phyloP scores from a whole-genome alignment of 2,329 filamentous ascomycete genomes.

The Sarocladiaceae sp. region DNA sequence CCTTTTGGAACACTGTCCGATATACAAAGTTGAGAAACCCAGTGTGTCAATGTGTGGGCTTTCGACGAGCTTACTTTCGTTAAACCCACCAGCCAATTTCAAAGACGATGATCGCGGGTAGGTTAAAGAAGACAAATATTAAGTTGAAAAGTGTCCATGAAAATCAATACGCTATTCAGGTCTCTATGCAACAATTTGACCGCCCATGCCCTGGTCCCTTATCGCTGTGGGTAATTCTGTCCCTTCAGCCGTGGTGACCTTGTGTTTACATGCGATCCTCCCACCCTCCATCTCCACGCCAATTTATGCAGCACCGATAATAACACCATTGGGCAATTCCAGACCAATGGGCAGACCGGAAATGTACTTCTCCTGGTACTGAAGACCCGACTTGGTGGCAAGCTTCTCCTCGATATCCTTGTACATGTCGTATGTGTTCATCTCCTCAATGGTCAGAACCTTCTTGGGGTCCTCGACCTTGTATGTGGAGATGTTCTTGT shows the following conservation, averaged over 20 bases:
- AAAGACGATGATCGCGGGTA: too few relatives aligned
- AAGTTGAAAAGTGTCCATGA: too few relatives aligned
- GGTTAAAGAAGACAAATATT: too few relatives aligned
- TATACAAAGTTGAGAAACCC: too few relatives aligned
- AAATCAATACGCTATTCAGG: neutral
- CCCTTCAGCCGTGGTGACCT: too few relatives aligned
- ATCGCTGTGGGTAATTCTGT: too few relatives aligned
- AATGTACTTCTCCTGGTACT: slow-evolving; percentile 33
- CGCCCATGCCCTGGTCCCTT: neutral
- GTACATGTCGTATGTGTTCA: slow-evolving; percentile 63
- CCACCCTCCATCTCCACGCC: neutral
- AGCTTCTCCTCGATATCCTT: slow-evolving; percentile 48
- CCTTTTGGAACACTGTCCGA: too few relatives aligned
- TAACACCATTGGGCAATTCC: slow-evolving; percentile 44
- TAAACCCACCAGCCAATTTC: too few relatives aligned
- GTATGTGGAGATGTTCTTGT: slow-evolving; percentile 52
- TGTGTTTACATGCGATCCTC: neutral
- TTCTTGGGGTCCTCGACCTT: slow-evolving; percentile 58
- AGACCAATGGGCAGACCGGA: slow-evolving; percentile 43
- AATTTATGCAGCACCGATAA: slow-evolving; percentile 19
- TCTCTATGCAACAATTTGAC: neutral
- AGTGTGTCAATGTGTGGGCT: too few relatives aligned
- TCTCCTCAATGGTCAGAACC: slow-evolving; percentile 64
- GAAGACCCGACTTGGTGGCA: slow-evolving; percentile 25
- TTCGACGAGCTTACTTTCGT: too few relatives aligned